Evolutionary conservation across 768 basidiomycete species (phyloP).

Genomic region (Sporobolomyces pararoseus): DNA sequence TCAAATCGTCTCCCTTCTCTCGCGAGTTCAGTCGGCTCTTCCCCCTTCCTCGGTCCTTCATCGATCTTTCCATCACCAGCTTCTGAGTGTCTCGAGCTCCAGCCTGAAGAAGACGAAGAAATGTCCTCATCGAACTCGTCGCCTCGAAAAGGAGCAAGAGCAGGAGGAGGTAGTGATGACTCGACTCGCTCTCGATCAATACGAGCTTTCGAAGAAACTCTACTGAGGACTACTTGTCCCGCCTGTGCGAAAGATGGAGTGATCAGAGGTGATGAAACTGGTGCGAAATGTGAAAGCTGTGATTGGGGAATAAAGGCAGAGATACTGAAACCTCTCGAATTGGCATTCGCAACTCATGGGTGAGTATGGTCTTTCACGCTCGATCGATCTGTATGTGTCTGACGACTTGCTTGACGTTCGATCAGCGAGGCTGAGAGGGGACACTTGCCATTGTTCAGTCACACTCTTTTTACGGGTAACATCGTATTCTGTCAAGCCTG

Average conservation of each 20-base stretch:
- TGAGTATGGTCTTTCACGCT: neutral
- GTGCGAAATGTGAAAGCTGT: constrained; percentile 10
- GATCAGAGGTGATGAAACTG: neutral
- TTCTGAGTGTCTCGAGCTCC: neutral
- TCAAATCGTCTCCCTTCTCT: neutral
- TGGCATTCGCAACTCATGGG: constrained; percentile 16
- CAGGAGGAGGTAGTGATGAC: no score
- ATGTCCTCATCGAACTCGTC: constrained; percentile 1
- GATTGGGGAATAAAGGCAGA: constrained; percentile 12
- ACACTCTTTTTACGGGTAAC: constrained; percentile 25
- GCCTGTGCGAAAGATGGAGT: neutral
- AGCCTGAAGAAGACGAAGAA: neutral
- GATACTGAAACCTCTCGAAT: neutral
- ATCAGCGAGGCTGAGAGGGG: neutral
- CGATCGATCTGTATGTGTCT: neutral
- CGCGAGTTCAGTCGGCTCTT: constrained; percentile 1
- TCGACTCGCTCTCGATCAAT: neutral
- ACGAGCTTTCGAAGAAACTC: neutral
- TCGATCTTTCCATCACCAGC: neutral
- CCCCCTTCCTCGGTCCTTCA: neutral
- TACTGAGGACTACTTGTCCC: neutral
- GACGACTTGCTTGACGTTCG: neutral
- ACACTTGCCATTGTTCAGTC: constrained; percentile 13
- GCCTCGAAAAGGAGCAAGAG: neutral
- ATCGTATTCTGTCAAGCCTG: constrained; percentile 25